Conservation (phyloP, 768 basidiomycete genomes). For the Termitomyces sp. region DNA sequence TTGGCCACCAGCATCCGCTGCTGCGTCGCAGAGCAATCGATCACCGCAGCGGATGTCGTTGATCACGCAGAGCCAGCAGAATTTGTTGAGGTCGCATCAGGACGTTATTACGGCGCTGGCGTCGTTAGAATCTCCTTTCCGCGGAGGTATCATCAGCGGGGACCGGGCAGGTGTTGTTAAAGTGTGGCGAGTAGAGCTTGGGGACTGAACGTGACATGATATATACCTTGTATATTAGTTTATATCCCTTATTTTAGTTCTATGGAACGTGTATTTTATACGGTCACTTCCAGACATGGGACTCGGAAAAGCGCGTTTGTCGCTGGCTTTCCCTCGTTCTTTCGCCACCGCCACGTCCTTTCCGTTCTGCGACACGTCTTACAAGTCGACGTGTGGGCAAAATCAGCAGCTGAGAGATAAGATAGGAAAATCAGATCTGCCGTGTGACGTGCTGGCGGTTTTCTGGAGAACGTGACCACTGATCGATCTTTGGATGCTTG, state of each 20-base stretch:
- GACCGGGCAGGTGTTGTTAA: slow-evolving; percentile 90
- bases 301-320: neutral
- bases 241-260: neutral
- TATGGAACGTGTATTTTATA: neutral
- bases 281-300: neutral
- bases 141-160: slow-evolving; percentile 89
- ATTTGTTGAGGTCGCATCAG: slow-evolving; percentile 82
- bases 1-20: slow-evolving; percentile 47
- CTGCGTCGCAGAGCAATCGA: slow-evolving; percentile 55
- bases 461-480: slow-evolving; percentile 32
- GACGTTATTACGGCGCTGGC: slow-evolving; percentile 86
- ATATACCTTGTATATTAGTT: neutral
- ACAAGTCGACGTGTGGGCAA: too few relatives aligned
- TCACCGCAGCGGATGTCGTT: slow-evolving; percentile 75
- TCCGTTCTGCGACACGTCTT: neutral
- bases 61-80: slow-evolving; percentile 81
- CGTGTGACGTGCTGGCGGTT: slow-evolving; percentile 8
- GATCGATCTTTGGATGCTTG: slow-evolving; percentile 41
- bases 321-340: neutral
- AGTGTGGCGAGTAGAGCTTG: slow-evolving; percentile 76
- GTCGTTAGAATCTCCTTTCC: slow-evolving; percentile 90
- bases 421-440: slow-evolving; percentile 6
- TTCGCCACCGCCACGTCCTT: neutral
- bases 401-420: slow-evolving; percentile 5
- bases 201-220: slow-evolving; percentile 27